These are phyloP conservation scores for Hevea brasiliensis DNA, from an alignment of 345 rosid genomes.

Conservation along the genomic window DNA sequence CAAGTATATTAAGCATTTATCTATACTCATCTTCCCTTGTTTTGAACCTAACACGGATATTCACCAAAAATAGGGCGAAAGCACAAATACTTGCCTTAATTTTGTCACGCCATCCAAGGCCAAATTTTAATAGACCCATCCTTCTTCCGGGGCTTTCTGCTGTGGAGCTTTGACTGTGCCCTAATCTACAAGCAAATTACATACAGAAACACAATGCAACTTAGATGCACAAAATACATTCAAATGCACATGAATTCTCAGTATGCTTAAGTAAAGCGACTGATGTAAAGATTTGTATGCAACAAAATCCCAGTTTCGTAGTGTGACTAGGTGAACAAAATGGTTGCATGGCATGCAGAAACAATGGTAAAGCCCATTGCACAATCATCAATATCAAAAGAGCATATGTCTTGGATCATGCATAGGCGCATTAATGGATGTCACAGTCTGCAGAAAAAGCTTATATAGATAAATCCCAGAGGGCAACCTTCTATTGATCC, in stretches of 20 bases:
- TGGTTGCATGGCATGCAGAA: not conserved
- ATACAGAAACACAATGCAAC: not conserved
- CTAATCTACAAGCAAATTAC: conserved; percentile 39
- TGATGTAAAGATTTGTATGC: not conserved
- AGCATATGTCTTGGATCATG: not conserved
- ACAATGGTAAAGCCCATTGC: not conserved
- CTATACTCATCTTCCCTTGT: not conserved
- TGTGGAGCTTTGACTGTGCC: conserved; percentile 28
- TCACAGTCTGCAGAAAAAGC: not conserved
- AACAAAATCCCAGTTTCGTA: not conserved
- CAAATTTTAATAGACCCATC: conserved; percentile 52
- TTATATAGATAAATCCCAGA: not conserved
- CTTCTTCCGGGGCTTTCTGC: conserved; percentile 56
- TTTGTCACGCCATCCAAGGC: conserved; percentile 76
- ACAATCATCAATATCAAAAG: not conserved
- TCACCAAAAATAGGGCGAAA: conserved; percentile 1
- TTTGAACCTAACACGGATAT: not conserved
- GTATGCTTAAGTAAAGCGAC: not conserved
- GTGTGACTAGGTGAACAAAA: not conserved
- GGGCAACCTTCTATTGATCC: not conserved
- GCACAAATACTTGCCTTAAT: conserved; percentile 61
- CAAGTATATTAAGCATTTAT: not conserved
- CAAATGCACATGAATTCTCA: not conserved
- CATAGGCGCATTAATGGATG: not conserved
- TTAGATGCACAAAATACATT: not conserved